Conservation (phyloP, 1,284 basidiomycete species). For the Wallemia mellicola region DNA sequence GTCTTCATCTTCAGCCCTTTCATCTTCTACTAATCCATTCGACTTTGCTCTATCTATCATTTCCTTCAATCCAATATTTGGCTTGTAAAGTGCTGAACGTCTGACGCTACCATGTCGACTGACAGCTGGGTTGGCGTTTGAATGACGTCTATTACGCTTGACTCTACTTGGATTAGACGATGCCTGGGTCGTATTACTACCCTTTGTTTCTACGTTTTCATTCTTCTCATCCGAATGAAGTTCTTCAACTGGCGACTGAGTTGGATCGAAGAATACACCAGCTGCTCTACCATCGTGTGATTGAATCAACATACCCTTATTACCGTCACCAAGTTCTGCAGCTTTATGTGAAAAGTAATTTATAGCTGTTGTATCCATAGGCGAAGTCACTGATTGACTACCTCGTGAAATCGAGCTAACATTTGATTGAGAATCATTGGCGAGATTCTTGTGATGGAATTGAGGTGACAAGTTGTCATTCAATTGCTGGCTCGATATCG, state of each 20-base stretch:
- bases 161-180: background rate
- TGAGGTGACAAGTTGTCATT: background rate
- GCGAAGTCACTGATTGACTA: slow-evolving; percentile 22
- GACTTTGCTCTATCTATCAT: background rate
- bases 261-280: slow-evolving; percentile 81
- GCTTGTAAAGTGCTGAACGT: background rate
- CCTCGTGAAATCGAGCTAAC: background rate
- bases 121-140: background rate
- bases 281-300: slow-evolving; percentile 72
- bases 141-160: background rate
- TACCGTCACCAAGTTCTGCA: slow-evolving; percentile 37
- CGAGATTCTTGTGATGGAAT: background rate
- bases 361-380: slow-evolving; percentile 40
- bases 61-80: background rate
- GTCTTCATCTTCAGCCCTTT: background rate
- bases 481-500: background rate
- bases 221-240: background rate
- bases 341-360: slow-evolving; percentile 63
- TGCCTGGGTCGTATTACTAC: background rate
- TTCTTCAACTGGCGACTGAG: slow-evolving; percentile 3
- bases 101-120: background rate
- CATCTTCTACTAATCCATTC: background rate
- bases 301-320: slow-evolving; percentile 55
- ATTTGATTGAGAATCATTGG: background rate
- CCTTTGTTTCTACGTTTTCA: background rate